Evolutionary conservation across 2,329 filamentous ascomycete genomes (phyloP).

Genomic region (Sporothrix pallida): DNA sequence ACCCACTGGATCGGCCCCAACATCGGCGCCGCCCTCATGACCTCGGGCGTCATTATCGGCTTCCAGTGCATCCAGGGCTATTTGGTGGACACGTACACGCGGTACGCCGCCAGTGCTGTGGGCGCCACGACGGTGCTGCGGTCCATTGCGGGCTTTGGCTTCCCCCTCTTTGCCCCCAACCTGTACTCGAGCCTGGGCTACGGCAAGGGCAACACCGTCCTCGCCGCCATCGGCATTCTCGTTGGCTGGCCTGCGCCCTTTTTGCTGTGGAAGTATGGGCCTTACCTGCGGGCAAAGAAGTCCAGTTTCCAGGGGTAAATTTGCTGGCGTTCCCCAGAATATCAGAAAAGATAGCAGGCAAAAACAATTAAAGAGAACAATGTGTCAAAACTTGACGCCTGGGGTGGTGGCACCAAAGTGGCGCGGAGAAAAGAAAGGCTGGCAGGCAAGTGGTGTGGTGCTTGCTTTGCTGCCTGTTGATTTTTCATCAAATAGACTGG

Average conservation of each 20-base stretch:
- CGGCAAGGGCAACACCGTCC: conserved; percentile 51
- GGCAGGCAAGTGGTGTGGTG: neutral
- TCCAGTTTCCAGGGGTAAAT: conserved; percentile 29
- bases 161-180: conserved; percentile 57
- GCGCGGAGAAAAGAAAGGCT: neutral
- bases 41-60: conserved; percentile 49
- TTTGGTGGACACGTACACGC: conserved; percentile 55
- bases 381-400: neutral
- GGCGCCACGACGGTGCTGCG: conserved; percentile 53
- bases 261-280: conserved; percentile 54
- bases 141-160: conserved; percentile 56
- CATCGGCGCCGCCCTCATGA: conserved; percentile 50
- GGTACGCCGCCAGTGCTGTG: conserved; percentile 54
- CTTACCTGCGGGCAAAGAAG: conserved; percentile 44
- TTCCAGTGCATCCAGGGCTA: conserved; percentile 56
- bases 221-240: conserved; percentile 52
- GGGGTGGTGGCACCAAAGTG: no score
- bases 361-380: no score
- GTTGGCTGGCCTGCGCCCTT: conserved; percentile 51
- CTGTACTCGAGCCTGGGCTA: conserved; percentile 54
- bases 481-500: neutral
- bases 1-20: conserved; percentile 55
- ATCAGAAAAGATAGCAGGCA: neutral
- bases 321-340: neutral
- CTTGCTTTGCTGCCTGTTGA: neutral